Conservation (phyloP, 2,329 filamentous ascomycete species). For the Fusarium oxysporum region DNA sequence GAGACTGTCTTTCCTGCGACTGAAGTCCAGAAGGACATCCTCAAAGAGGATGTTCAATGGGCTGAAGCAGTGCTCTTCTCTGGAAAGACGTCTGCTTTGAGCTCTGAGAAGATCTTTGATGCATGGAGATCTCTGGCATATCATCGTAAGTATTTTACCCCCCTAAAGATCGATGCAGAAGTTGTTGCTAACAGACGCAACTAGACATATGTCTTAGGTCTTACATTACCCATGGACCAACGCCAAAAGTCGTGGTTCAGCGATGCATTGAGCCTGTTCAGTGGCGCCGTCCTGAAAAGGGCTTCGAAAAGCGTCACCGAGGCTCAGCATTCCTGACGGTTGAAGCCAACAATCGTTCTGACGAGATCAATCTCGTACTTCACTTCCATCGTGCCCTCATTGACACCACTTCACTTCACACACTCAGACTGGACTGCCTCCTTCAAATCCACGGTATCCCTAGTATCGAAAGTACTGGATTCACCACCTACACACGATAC, state of each 20-base stretch:
- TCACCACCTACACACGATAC: not conserved
- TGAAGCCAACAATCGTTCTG: not conserved
- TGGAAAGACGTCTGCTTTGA: not conserved
- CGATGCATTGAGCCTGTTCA: not conserved
- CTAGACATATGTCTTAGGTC: constrained; percentile 13
- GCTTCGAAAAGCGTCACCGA: not conserved
- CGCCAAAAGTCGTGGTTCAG: not conserved
- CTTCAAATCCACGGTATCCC: constrained; percentile 8
- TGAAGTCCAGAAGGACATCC: constrained; percentile 12
- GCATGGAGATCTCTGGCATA: constrained; percentile 8
- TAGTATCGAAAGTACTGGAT: constrained; percentile 6
- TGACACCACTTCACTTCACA: constrained; percentile 1
- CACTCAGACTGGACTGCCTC: not conserved
- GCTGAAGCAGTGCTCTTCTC: constrained; percentile 11
- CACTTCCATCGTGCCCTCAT: constrained; percentile 7
- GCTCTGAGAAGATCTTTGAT: not conserved
- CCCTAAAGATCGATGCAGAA: too few relatives aligned
- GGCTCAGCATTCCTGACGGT: constrained; percentile 2
- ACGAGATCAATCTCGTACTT: constrained; percentile 1
- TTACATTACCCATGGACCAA: not conserved
- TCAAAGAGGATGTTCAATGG: constrained; percentile 16
- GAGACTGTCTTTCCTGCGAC: constrained; percentile 5
- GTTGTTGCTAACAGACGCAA: accelerated
- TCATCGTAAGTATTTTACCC: not conserved
- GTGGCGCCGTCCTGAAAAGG: not conserved